Evolutionary conservation across 2,329 filamentous ascomycete species (phyloP), one percentile per base, ranked within the genome.

Genomic region (Corinectria fuckeliana): DNA sequence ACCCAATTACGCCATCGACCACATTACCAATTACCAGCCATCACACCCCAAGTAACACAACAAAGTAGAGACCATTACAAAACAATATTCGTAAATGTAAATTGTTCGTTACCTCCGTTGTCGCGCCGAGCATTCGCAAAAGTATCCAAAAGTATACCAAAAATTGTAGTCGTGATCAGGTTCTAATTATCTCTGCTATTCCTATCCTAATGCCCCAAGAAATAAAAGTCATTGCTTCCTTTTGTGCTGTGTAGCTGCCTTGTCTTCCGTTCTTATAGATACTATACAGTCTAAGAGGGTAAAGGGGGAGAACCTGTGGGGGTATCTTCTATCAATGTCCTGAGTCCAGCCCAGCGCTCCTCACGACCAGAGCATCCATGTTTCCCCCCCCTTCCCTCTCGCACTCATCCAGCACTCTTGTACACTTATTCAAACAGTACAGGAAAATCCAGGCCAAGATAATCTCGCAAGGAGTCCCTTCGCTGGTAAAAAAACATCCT

Each of bases 321-420:
- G 69, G 72, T 74, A 73, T 75, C 72, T 67, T 75, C 63, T 71
- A 68, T 68, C 63, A 67, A 60, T 57, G 56, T 71, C 64, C 67
- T 69, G 67, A 73, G 72, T 69, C 70, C 72, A 69, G 72, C 70
- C 72, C 69, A 71, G 69, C 66, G 65, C 62, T 65, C 61, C 61
- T 47, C 58, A 62, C 44, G 61, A 60, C 59, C 63, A 58, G 62
- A 65, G 61, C 69, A 62, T 61, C 60, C 62, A 61, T 53, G 58
- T 51, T 55, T 61, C 60, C 53, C 45, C 56, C 64, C 65, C 51
- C n/a, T 59, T 58, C 56, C 44, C 58, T 51, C 63, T 59, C 60
- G 38, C 50, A 60, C 62, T 61, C 58, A 42, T 61, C 64, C 64
- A 61, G 51, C 63, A 58, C 51, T 66, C 50, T 71, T 68, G 63